These are phyloP conservation scores for Kappamyces sp. DNA, from an alignment of 192 early-diverging fungal genomes.

Conservation along the genomic window DNA sequence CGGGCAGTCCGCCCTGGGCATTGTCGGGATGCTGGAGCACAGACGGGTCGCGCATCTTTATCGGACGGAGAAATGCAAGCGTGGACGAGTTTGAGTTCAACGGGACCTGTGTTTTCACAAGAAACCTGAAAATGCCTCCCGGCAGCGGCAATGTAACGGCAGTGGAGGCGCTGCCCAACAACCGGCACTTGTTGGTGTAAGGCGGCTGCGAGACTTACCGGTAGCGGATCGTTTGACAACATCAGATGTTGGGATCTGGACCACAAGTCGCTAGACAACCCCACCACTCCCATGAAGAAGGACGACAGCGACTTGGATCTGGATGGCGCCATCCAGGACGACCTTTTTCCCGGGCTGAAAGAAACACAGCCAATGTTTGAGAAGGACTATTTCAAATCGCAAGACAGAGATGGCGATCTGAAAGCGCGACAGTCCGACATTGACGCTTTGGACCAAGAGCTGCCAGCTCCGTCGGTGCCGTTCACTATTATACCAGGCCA, in stretches of 20 bases:
- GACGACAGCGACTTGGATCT: not conserved
- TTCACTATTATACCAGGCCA: slow-evolving; percentile 94
- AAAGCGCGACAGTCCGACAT: too few species aligned
- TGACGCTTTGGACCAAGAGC: slow-evolving; percentile 28
- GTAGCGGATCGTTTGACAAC: slow-evolving; percentile 84
- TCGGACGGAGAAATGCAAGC: slow-evolving; percentile 82
- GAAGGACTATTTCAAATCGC: too few species aligned
- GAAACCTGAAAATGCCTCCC: slow-evolving; percentile 72
- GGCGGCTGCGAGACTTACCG: not conserved
- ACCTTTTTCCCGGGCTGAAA: too few species aligned
- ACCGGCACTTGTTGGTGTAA: slow-evolving; percentile 68
- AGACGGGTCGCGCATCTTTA: slow-evolving; percentile 73
- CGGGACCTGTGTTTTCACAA: slow-evolving; percentile 45
- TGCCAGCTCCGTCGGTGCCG: slow-evolving; percentile 51
- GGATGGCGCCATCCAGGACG: too few species aligned
- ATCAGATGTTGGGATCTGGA: slow-evolving; percentile 84
- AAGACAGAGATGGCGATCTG: too few species aligned
- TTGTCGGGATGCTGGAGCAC: slow-evolving; percentile 71
- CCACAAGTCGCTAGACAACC: slow-evolving; percentile 9
- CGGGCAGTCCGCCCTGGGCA: slow-evolving; percentile 36
- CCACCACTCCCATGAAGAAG: not conserved
- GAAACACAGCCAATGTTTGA: too few species aligned
- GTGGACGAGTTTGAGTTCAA: slow-evolving; percentile 89
- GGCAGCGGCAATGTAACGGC: slow-evolving; percentile 83
- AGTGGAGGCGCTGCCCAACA: slow-evolving; percentile 61